Evolutionary conservation across 768 basidiomycete genomes (phyloP).

Genomic region (Artomyces pyxidatus): DNA sequence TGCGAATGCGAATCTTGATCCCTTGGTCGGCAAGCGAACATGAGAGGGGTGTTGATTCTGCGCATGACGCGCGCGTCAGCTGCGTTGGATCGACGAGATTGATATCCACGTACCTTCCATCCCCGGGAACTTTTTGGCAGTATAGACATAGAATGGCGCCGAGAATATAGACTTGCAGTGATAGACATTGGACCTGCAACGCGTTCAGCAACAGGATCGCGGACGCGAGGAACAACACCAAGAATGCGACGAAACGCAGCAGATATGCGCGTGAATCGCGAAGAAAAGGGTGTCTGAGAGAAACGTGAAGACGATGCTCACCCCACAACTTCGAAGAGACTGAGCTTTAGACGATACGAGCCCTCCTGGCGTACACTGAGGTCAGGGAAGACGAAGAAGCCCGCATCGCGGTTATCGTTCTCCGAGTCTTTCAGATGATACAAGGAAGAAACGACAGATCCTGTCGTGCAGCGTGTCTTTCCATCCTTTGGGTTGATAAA

Average conservation of each 20-base stretch:
- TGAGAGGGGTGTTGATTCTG: constrained; percentile 85
- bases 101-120: constrained; percentile 66
- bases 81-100: background rate
- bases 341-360: constrained; percentile 67
- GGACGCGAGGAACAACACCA: background rate
- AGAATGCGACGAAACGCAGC: constrained; percentile 1
- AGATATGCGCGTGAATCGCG: background rate
- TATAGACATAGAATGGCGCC: constrained; percentile 87
- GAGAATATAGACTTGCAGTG: constrained; percentile 90
- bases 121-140: constrained; percentile 93
- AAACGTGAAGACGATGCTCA: constrained; percentile 32
- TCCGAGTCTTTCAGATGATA: constrained; percentile 78
- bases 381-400: constrained; percentile 96
- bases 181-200: constrained; percentile 64
- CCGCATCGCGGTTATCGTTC: constrained; percentile 60
- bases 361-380: constrained; percentile 90
- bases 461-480: constrained; percentile 85
- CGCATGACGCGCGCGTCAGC: constrained; percentile 1
- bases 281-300: background rate
- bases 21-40: constrained; percentile 92
- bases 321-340: constrained; percentile 88
- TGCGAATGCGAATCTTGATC: constrained; percentile 90
- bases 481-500: constrained; percentile 76
- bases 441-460: constrained; percentile 81
- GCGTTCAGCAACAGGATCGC: constrained; percentile 1